Base-by-base conservation (phyloP, 176 grass and related monocot species). In the Oryza punctata region DNA sequence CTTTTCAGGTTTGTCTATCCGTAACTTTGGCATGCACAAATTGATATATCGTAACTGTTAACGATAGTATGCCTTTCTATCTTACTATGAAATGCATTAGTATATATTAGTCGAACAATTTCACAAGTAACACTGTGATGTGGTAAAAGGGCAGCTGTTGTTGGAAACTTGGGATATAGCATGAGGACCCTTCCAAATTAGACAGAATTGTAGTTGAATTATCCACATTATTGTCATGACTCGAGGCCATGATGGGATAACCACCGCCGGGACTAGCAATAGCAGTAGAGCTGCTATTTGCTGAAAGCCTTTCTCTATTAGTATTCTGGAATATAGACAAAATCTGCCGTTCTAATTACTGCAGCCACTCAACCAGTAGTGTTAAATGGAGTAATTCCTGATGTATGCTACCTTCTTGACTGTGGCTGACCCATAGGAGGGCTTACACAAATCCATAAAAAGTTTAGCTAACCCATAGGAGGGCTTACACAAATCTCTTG, bases 1-100 rank as follows among this genome's bases (percentile, higher is more conserved):
- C 85, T 65, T 76, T 99, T 85, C 96, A 99, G 91, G 93, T 99
- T 88, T 89, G 80, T 78, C 43, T 23, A 81, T 23, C 1, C 75
- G 5, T 57, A 79, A 91, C 30, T 30, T 46, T 74, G 29, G 32
- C 12, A 73, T 26, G 13, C 49, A 63, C 54, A 47, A 77, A 74
- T 78, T 76, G 19, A 60, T 60, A 10, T 82, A 70, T 25, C 13
- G 0, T 61, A 61, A 24, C 21, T 32, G 14, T 77, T 61, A 81
- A 81, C 18, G 43, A 44, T 75, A 50, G 7, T 12, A 69, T 47
- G 32, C 12, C 43, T 70, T 45, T 76, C 35, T 59, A n/a, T 49
- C n/a, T 65, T 65, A 59, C 7, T 46, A 8, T n/a, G 11, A n/a
- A 13, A 75, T 72, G 32, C 32, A 70, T 27, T 12, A 13, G 6